Percentiles rank a stretch among this genome's conserved stretches.
Conservation (phyloP, 1,139 yeast genomes). For the Sugiyamaella sp. region DNA sequence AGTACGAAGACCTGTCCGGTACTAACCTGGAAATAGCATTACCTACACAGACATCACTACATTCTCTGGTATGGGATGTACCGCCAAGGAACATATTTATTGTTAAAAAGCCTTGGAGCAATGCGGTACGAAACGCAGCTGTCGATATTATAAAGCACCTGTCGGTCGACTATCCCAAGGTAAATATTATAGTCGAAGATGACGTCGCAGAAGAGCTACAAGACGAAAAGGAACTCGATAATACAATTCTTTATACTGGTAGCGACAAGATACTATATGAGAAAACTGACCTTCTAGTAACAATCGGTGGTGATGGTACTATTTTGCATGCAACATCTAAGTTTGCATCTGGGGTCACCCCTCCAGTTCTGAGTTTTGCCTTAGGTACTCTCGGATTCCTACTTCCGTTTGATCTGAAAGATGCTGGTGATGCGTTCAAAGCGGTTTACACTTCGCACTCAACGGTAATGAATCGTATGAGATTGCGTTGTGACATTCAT, state of each 20-base stretch:
- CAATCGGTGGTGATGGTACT: slow-evolving; percentile 96
- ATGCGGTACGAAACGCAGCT: slow-evolving; percentile 66
- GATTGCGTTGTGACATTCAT: slow-evolving; percentile 68
- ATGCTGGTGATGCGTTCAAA: slow-evolving; percentile 61
- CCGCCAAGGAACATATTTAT: slow-evolving; percentile 69
- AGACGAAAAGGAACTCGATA: slow-evolving; percentile 44
- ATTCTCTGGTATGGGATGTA: slow-evolving; percentile 37
- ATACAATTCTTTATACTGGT: slow-evolving; percentile 46
- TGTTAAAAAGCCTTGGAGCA: slow-evolving; percentile 84
- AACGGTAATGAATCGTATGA: slow-evolving; percentile 69
- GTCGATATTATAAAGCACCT: slow-evolving; percentile 60
- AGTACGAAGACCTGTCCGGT: slow-evolving; percentile 7
- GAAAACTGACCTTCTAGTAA: slow-evolving; percentile 70
- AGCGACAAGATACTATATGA: slow-evolving; percentile 55
- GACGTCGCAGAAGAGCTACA: slow-evolving; percentile 75
- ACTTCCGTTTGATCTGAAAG: slow-evolving; percentile 75
- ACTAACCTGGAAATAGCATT: slow-evolving; percentile 9
- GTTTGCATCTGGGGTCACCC: slow-evolving; percentile 62
- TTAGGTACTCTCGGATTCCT: slow-evolving; percentile 91
- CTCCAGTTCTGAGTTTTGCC: slow-evolving; percentile 86
- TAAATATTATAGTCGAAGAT: slow-evolving; percentile 74
- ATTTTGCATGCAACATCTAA: slow-evolving; percentile 69
- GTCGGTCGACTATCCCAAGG: slow-evolving; percentile 61
- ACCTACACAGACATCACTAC: slow-evolving; percentile 24
- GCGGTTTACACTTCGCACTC: slow-evolving; percentile 69